Conservation (phyloP, 495 filamentous ascomycete genomes). For the Daldinia loculata region DNA sequence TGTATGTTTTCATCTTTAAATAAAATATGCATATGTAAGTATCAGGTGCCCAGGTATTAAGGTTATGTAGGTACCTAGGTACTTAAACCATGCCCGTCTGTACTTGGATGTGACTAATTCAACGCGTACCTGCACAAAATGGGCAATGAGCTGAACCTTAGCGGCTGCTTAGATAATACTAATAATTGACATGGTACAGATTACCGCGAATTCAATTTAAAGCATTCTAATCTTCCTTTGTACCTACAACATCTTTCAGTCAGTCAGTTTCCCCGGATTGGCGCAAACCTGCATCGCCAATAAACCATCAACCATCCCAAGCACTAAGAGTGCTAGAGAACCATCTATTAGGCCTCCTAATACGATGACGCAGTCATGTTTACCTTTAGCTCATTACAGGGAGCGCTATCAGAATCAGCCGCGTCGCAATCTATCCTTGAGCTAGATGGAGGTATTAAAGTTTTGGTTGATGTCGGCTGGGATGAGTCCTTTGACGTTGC, state of each 20-base stretch:
- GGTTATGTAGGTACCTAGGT: too few species aligned
- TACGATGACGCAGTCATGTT: conserved; percentile 72
- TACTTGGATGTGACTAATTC: background rate
- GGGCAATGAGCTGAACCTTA: background rate
- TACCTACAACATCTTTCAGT: conserved; percentile 4
- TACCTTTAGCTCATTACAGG: conserved; percentile 90
- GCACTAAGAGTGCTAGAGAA: background rate
- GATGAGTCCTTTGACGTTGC: conserved; percentile 85
- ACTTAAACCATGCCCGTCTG: too few species aligned
- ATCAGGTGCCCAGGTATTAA: too few species aligned
- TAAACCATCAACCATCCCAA: background rate
- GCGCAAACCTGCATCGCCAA: background rate
- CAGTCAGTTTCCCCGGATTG: background rate
- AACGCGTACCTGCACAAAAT: background rate
- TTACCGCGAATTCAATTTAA: conserved; percentile 1
- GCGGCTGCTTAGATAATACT: background rate
- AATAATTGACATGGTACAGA: conserved; percentile 1
- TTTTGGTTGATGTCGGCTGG: conserved; percentile 95
- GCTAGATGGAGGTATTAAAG: conserved; percentile 95
- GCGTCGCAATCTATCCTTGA: conserved; percentile 95
- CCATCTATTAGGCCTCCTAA: background rate
- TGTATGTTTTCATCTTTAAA: too few species aligned
- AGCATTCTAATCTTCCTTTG: conserved; percentile 1
- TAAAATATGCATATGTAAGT: too few species aligned
- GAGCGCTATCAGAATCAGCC: conserved; percentile 83